phyloP scores from a whole-genome alignment of 2,329 filamentous ascomycete genomes.

The Colletotrichum liriopes region DNA sequence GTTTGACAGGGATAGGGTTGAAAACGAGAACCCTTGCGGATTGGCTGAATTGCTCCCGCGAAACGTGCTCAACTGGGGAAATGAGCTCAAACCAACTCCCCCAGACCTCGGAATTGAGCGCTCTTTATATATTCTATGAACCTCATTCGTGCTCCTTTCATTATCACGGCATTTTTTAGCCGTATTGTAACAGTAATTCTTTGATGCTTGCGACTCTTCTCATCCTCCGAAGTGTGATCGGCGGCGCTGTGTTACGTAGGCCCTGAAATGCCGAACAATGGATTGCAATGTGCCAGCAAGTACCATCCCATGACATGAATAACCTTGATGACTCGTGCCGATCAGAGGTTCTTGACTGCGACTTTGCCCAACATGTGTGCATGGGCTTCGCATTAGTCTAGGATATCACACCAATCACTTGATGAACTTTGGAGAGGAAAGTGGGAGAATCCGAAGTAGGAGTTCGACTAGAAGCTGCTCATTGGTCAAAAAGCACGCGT shows the following conservation, averaged over 20 bases:
- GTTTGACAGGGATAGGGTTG: conserved; percentile 27
- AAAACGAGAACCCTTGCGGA: conserved; percentile 32
- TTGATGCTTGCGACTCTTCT: background rate
- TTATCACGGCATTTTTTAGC: conserved; percentile 16
- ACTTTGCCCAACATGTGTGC: background rate
- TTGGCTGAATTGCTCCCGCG: conserved; percentile 20
- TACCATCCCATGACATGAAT: background rate
- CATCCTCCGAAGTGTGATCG: background rate
- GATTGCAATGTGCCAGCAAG: conserved; percentile 3
- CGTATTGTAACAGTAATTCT: background rate
- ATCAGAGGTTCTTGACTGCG: background rate
- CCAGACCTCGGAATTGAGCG: conserved; percentile 1
- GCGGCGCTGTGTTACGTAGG: background rate
- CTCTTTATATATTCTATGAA: conserved; percentile 16
- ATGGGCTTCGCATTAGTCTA: conserved; percentile 4
- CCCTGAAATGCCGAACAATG: background rate
- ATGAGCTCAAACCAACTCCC: conserved; percentile 34
- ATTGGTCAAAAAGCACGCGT: background rate
- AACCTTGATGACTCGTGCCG: conserved; percentile 29
- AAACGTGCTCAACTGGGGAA: conserved; percentile 26
- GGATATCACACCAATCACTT: background rate
- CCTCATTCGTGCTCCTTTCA: background rate
- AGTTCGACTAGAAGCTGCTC: background rate
- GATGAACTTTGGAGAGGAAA: background rate
- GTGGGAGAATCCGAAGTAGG: background rate